phyloP scores from a whole-genome alignment of 768 basidiomycete species.

The Boletus reticulatus region DNA sequence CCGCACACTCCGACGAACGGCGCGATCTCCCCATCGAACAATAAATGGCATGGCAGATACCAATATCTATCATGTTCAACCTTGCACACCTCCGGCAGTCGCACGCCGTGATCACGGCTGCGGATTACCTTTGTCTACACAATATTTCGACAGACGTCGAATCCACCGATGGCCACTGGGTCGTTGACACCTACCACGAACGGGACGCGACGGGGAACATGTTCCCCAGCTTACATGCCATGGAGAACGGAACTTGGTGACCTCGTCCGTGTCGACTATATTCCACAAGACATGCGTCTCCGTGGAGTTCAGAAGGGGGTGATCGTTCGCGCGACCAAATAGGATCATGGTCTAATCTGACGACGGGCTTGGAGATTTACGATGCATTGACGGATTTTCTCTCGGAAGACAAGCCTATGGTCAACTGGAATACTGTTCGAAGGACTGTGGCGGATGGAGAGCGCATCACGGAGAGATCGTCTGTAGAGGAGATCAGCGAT shows the following conservation, averaged over 20 bases:
- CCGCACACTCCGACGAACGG: slow-evolving; percentile 40
- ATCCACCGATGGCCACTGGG: slow-evolving; percentile 38
- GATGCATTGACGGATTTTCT: slow-evolving; percentile 16
- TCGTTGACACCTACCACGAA: slow-evolving; percentile 33
- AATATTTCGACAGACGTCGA: slow-evolving; percentile 33
- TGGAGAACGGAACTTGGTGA: slow-evolving; percentile 36
- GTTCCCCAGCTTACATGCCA: slow-evolving; percentile 28
- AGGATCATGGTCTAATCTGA: slow-evolving; percentile 21
- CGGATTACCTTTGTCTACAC: slow-evolving; percentile 44
- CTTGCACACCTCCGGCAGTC: slow-evolving; percentile 36
- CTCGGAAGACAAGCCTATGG: slow-evolving; percentile 7
- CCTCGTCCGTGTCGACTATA: slow-evolving; percentile 36
- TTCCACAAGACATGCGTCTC: slow-evolving; percentile 31
- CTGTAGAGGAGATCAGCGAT: slow-evolving; percentile 30
- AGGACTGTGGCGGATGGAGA: slow-evolving; percentile 21
- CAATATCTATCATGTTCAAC: slow-evolving; percentile 42
- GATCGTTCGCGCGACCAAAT: slow-evolving; percentile 11
- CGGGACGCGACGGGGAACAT: slow-evolving; percentile 10
- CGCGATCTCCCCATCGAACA: slow-evolving; percentile 34
- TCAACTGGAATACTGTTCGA: slow-evolving; percentile 27
- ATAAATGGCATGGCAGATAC: slow-evolving; percentile 36
- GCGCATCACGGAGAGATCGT: slow-evolving; percentile 17
- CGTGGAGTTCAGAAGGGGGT: slow-evolving; percentile 24
- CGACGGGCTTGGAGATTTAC: slow-evolving; percentile 14
- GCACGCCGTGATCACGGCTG: slow-evolving; percentile 38